A percentile compares a stretch with the other conserved stretches of the same genome.
Evolutionary conservation across 768 basidiomycete species (phyloP).

Genomic region (Mycena metata): DNA sequence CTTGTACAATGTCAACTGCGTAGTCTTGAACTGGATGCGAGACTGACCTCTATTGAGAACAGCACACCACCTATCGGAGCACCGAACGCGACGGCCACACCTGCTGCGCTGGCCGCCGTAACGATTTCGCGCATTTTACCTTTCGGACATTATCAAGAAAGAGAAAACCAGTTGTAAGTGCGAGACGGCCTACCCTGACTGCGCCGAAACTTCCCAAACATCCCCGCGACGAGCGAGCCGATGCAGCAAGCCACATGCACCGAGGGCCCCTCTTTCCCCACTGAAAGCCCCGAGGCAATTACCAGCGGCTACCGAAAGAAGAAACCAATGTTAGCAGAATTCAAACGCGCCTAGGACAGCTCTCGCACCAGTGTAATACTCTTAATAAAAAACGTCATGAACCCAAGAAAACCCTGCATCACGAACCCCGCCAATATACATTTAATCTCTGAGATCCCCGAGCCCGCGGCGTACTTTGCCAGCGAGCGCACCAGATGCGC

Average conservation of each 20-base stretch:
- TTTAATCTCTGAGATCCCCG: constrained; percentile 99
- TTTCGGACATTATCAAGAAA: constrained; percentile 41
- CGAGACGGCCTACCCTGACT: constrained; percentile 81
- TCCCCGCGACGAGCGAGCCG: constrained; percentile 88
- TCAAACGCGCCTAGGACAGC: background rate
- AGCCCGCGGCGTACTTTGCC: constrained; percentile 96
- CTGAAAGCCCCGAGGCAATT: constrained; percentile 96
- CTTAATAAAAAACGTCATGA: constrained; percentile 93
- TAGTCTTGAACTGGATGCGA: background rate
- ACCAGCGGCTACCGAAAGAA: constrained; percentile 86
- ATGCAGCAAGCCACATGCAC: constrained; percentile 98
- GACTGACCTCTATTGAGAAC: constrained; percentile 92
- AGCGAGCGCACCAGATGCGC: constrained; percentile 90
- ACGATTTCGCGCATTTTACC: constrained; percentile 91
- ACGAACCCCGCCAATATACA: constrained; percentile 97
- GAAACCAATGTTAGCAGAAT: constrained; percentile 3
- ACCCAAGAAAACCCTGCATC: constrained; percentile 95
- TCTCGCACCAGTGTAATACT: constrained; percentile 87
- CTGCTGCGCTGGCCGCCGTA: constrained; percentile 96
- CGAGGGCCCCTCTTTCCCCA: constrained; percentile 98
- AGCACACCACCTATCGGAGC: constrained; percentile 98
- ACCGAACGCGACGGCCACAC: constrained; percentile 98
- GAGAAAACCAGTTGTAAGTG: background rate
- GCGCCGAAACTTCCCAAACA: constrained; percentile 84
- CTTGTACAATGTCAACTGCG: constrained; percentile 53